A percentile compares a stretch with the other conserved stretches of the same genome.
These are phyloP conservation scores for Aristolochia contorta DNA, from an alignment of 164 flowering plant species.

Conservation along the genomic window DNA sequence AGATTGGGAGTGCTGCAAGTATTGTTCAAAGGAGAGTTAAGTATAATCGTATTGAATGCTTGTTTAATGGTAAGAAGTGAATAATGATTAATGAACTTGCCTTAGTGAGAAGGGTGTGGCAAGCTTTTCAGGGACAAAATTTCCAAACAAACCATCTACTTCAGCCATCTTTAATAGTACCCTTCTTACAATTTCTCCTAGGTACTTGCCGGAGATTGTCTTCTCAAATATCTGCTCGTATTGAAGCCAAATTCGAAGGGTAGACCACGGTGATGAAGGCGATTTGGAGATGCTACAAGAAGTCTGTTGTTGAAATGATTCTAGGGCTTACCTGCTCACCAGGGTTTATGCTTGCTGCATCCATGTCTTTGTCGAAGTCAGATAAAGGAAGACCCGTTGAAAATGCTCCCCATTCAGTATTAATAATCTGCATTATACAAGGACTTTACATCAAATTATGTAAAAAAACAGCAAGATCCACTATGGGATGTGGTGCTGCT, in stretches of 20 bases:
- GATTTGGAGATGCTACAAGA: neutral
- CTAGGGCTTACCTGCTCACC: constrained; percentile 61
- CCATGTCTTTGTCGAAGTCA: constrained; percentile 66
- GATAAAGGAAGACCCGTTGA: constrained; percentile 69
- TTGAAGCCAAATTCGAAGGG: neutral
- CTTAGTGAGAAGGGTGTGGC: constrained; percentile 53
- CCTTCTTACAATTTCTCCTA: constrained; percentile 76
- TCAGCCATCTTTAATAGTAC: constrained; percentile 60
- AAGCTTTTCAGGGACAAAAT: constrained; percentile 41
- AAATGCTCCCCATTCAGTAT: constrained; percentile 91
- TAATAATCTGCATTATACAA: constrained; percentile 44
- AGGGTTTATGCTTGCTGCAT: constrained; percentile 79
- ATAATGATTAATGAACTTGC: constrained; percentile 22
- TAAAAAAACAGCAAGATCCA: too few relatives aligned
- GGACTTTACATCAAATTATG: too few relatives aligned
- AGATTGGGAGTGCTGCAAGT: constrained; percentile 53
- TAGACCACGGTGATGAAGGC: neutral
- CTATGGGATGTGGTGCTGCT: too few relatives aligned
- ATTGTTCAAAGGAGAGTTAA: neutral
- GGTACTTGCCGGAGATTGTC: constrained; percentile 92
- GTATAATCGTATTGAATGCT: neutral
- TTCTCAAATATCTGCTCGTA: constrained; percentile 68
- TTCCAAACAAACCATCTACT: constrained; percentile 46
- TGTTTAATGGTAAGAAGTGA: neutral
- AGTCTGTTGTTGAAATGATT: too few relatives aligned